Conservation (phyloP, 2,329 filamentous ascomycete species). For the Ceratocystis ficicola region DNA sequence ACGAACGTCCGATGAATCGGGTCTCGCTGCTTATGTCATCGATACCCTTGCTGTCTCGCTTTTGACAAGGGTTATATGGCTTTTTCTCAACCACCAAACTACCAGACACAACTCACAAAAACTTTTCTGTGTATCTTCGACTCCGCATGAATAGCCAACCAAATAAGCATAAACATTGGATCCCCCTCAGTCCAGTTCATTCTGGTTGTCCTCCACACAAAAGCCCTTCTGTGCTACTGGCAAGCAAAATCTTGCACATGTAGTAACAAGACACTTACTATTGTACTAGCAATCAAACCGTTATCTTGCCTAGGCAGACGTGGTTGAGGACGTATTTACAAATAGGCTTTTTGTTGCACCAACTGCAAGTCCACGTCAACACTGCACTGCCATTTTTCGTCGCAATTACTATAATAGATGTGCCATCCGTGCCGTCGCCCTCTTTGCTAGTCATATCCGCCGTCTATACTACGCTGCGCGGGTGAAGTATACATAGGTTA, state of each 20-base stretch:
- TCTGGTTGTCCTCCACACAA: not conserved
- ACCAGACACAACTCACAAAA: too few species aligned
- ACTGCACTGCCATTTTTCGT: not conserved
- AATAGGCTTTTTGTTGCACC: not conserved
- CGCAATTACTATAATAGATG: not conserved
- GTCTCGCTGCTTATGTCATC: not conserved
- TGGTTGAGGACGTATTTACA: not conserved
- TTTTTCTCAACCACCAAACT: not conserved
- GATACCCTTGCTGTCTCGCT: not conserved
- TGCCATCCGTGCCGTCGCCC: not conserved
- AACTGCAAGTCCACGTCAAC: not conserved
- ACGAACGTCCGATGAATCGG: not conserved
- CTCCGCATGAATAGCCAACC: too few species aligned
- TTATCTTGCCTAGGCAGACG: not conserved
- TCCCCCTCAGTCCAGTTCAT: not conserved
- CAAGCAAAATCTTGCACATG: not conserved
- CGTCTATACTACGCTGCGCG: not conserved
- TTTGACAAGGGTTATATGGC: constrained; percentile 1
- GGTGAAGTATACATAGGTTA: too few species aligned
- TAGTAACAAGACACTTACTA: not conserved
- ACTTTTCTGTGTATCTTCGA: too few species aligned
- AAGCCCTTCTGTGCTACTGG: not conserved
- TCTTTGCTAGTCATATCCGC: not conserved
- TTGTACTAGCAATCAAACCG: not conserved
- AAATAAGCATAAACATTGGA: constrained; percentile 1